phyloP scores from a whole-genome alignment of 1,139 yeast species.

The Yamadazyma aaseri region DNA sequence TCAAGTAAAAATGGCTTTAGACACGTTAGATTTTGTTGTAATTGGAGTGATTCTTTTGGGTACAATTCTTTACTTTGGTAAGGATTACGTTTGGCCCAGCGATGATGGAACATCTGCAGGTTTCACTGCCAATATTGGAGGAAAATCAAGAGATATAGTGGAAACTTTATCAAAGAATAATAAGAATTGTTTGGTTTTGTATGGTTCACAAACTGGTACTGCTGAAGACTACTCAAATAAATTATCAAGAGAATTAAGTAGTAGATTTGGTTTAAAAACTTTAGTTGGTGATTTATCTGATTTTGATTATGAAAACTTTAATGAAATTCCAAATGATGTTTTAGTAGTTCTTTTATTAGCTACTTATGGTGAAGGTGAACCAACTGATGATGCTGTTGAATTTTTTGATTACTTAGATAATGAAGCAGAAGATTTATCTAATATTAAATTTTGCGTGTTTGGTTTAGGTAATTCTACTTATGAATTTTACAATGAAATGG shows the following conservation, averaged over 20 bases:
- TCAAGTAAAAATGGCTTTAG: conserved; percentile 64
- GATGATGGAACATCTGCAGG: conserved; percentile 39
- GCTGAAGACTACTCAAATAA: conserved; percentile 96
- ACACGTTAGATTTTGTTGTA: conserved; percentile 70
- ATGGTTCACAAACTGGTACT: conserved; percentile 98
- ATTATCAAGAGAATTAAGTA: conserved; percentile 81
- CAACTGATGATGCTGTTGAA: conserved; percentile 87
- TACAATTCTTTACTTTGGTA: conserved; percentile 63
- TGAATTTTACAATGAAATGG: conserved; percentile 86
- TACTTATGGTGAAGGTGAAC: conserved; percentile 98
- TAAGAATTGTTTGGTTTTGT: conserved; percentile 80
- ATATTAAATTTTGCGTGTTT: conserved; percentile 69
- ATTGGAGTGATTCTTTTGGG: conserved; percentile 64
- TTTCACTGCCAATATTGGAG: conserved; percentile 37
- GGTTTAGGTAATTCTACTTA: conserved; percentile 94
- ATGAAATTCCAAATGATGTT: conserved; percentile 48
- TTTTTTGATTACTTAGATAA: conserved; percentile 62
- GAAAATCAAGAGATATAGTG: conserved; percentile 58
- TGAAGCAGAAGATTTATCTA: conserved; percentile 61
- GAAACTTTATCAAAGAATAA: conserved; percentile 59
- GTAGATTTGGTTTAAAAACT: conserved; percentile 77
- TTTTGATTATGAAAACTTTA: conserved; percentile 73
- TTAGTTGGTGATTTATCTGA: conserved; percentile 90
- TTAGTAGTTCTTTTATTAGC: conserved; percentile 79
- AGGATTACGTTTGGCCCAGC: conserved; percentile 50